Evolutionary conservation across 306 rosid species (phyloP), one percentile per base, ranked within the genome.

Genomic region (Gastrolobium villosum): DNA sequence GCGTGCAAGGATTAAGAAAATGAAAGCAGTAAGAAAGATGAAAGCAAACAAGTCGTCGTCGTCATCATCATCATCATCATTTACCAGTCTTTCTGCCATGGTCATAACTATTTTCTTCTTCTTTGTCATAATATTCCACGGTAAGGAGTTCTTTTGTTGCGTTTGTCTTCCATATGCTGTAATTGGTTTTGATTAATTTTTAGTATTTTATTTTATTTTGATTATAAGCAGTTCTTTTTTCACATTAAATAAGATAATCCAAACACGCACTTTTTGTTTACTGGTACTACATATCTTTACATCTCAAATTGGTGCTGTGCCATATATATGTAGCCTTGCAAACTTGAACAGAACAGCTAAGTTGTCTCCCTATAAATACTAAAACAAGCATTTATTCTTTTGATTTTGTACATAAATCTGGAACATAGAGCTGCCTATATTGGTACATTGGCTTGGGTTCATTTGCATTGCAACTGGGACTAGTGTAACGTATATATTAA

Each of bases 1-100:
- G 79, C 92, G 97, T 26, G 94, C 88, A 3, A 72, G 88, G 65
- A 75, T 83, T 52, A 87, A 89, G 87, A 83, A 88, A 77, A 81
- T 87, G 75, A 86, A 84, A 45, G 91, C 90, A 4, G 80, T 73
- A 28, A 85, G 81, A 86, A 90, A 76, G 85, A 85, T 62, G 83
- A 90, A 85, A 77, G 87, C 89, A 13, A 80, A 71, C 54, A 89
- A 89, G 72, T 48, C 82, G 9, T 75, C 88, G 3, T 72, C 87
- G 39, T 76, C 67, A 20, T 76, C 82, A 0, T 57, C 89, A 0
- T 72, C 91, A 14, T 85, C 84, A 34, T 78, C 88, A 26, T 76
- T 62, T 72, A 78, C 85, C 64, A 82, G 68, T 77, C 62, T 89
- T 44, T 91, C 85, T 62, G 92, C 94, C 62, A 64, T 90, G 84